phyloP scores from a whole-genome alignment of 179 eudicot genomes.

The Silene coronaria region DNA sequence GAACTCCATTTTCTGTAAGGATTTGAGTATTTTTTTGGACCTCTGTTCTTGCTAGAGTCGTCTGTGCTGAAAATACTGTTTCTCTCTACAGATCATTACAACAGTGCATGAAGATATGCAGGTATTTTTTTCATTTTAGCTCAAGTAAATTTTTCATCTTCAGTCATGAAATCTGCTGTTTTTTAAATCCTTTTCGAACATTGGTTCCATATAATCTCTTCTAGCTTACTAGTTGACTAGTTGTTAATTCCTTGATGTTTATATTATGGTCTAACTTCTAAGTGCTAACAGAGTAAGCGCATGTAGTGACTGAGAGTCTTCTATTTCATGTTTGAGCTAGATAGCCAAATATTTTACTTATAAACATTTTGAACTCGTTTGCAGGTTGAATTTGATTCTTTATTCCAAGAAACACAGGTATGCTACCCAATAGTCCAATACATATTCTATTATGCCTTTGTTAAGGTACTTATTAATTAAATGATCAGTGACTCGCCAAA shows the following conservation, averaged over 20 bases:
- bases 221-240: not conserved
- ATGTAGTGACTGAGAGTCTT: not conserved
- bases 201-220: not conserved
- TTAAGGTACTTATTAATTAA: not conserved
- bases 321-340: not conserved
- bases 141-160: not conserved
- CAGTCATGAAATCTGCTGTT: not conserved
- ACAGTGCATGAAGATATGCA: conserved; percentile 54
- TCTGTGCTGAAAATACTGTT: conserved; percentile 8
- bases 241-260: not conserved
- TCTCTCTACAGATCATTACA: conserved; percentile 44
- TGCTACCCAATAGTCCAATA: conserved; percentile 18
- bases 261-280: not conserved
- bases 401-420: conserved; percentile 60
- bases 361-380: conserved; percentile 17
- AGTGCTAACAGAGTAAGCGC: not conserved
- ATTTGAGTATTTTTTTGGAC: not conserved
- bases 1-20: not conserved
- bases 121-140: conserved; percentile 31
- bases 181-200: not conserved
- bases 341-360: not conserved
- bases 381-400: conserved; percentile 55
- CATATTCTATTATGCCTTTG: not conserved
- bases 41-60: not conserved
- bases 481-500: not conserved